A percentile compares a stretch with the other conserved stretches of the same genome.
Conservation (phyloP, 192 early-diverging fungal genomes). For the Entophlyctis luteolus region DNA sequence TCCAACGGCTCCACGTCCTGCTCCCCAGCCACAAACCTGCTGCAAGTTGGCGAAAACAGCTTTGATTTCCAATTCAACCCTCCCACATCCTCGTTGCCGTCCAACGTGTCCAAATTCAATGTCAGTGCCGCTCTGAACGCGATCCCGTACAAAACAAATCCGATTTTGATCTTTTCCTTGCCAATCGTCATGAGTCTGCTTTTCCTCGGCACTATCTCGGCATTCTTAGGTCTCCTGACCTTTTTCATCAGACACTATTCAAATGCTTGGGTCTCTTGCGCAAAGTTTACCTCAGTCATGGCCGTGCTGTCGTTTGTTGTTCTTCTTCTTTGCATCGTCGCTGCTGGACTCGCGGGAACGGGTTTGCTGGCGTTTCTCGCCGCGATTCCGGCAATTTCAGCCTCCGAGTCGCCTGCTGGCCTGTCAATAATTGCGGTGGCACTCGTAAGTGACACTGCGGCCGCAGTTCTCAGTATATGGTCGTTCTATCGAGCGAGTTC, state of each 20-base stretch:
- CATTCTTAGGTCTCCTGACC: background rate
- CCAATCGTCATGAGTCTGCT: conserved; percentile 2
- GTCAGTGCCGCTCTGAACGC: conserved; percentile 1
- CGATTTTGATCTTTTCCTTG: conserved; percentile 18
- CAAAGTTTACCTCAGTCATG: background rate
- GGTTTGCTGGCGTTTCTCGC: background rate
- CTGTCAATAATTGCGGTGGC: background rate
- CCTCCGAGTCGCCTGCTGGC: background rate
- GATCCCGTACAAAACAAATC: conserved; percentile 18
- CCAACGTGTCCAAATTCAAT: background rate
- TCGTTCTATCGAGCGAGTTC: background rate
- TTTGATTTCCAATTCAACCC: conserved; percentile 13
- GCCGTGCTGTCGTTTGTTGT: background rate
- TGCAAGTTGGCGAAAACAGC: background rate
- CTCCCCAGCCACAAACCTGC: conserved; percentile 6
- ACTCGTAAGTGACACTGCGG: background rate
- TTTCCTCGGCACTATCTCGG: background rate
- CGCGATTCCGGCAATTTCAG: background rate
- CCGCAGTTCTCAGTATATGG: conserved; percentile 2
- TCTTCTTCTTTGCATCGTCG: background rate
- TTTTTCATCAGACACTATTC: background rate
- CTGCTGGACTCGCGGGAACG: background rate
- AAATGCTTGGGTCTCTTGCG: conserved; percentile 8
- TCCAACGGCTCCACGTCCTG: background rate
- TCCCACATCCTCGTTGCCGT: background rate